Conservation (phyloP, 305 asterid genomes). For the Fraxinus platypoda region DNA sequence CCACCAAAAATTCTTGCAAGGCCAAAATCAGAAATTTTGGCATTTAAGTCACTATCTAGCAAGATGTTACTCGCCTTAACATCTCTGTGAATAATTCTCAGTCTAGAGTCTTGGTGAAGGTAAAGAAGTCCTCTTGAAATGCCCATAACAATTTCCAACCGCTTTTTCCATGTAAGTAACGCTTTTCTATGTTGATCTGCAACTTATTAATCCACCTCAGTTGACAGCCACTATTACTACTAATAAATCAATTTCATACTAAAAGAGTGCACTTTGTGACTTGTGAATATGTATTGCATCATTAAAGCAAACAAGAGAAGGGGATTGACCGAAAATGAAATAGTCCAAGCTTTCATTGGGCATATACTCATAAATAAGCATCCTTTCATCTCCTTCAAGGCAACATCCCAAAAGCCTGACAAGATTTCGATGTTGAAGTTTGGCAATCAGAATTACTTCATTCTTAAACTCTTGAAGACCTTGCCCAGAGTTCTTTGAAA, state of each 20-base stretch:
- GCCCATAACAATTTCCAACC: neutral
- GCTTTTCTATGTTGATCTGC: neutral
- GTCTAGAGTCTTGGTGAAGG: neutral
- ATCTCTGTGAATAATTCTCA: neutral
- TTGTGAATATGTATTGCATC: neutral
- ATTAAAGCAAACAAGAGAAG: too few species aligned
- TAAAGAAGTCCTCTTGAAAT: neutral
- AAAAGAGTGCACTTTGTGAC: neutral
- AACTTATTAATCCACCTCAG: neutral
- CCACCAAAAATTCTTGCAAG: conserved; percentile 22
- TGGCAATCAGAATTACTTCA: neutral
- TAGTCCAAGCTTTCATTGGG: conserved; percentile 3
- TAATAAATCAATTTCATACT: neutral
- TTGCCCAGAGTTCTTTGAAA: neutral
- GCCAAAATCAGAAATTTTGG: conserved; percentile 28
- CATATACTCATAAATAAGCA: neutral
- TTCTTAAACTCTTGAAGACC: neutral
- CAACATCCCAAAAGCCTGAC: neutral
- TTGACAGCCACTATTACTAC: neutral
- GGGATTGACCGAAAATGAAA: conserved; percentile 19
- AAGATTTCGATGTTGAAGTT: neutral
- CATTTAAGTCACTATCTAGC: conserved; percentile 21
- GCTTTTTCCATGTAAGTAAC: neutral
- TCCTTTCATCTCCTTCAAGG: neutral
- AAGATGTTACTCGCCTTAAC: neutral